Base-by-base conservation (phyloP, 495 filamentous ascomycete species). In the Penicillium soppii region DNA sequence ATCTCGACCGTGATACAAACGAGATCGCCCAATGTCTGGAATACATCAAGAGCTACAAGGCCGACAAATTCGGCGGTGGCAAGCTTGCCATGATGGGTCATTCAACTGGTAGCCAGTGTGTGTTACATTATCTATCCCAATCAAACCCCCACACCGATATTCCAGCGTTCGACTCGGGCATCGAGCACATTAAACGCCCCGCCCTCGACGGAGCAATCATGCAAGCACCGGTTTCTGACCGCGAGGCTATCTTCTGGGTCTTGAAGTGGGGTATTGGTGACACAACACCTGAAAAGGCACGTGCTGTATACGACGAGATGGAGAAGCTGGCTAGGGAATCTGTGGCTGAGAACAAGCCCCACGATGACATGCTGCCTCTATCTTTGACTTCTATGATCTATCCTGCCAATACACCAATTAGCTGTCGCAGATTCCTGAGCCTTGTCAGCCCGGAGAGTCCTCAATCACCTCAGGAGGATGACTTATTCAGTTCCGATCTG, bases 401-500 rank as follows among this genome's bases (percentile, higher is more conserved):
- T 30, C 63, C 65, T 5, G 58, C 56, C 0, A 62, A 67, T 36
- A 76, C 75, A 0, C 82, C 86, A 1, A 70, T 92, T 16, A 83
- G 66, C 77, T 39, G 56, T 82, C 87, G 29, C 65, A 62, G 92
- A 35, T 90, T 86, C 77, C 61, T 83, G 23, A 81, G 81, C 51
- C 72, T 96, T 12, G 77, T 78, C 8, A 82, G 76, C 38, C 73
- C 75, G 0, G 75, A 75, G 20, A 69, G 66, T 36, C 65, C 77
- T 25, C 53, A 82, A 58, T 42, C 65, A 19, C 75, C 71, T 0
- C 86, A 88, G 4, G 88, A 87, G 35, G 92, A 97, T 65, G 92
- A 97, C 63, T 85, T 87, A 56, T 97, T 96, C 69, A 88, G 85
- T 43, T 86, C 86, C n/a, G 89, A 92, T 65, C 67, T 95, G 9